Evolutionary conservation across 148 eudicot genomes (phyloP).

Genomic region (Fagopyrum tataricum): DNA sequence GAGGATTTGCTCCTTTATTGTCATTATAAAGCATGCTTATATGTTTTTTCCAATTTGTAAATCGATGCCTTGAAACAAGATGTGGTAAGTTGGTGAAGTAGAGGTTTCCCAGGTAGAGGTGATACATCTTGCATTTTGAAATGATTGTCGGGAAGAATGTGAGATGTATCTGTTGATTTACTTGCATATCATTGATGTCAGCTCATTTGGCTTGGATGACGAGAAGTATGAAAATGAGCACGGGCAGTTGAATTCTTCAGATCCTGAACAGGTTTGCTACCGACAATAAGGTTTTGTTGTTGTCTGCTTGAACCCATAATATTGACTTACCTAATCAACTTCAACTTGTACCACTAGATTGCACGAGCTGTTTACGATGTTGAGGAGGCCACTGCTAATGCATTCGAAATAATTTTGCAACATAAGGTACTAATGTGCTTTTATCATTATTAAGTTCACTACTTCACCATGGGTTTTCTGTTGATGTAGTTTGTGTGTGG

Average conservation of each 20-base stretch:
- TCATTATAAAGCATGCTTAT: not conserved
- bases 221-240: conserved; percentile 74
- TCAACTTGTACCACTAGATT: conserved; percentile 36
- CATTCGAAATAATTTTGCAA: conserved; percentile 66
- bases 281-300: conserved; percentile 11
- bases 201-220: conserved; percentile 78
- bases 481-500: conserved; percentile 18
- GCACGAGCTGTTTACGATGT: conserved; percentile 73
- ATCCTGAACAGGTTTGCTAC: conserved; percentile 63
- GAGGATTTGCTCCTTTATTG: not conserved
- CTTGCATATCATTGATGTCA: conserved; percentile 20
- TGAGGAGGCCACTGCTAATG: conserved; percentile 84
- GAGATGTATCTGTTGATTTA: not conserved
- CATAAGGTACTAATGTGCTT: conserved; percentile 51
- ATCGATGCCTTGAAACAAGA: not conserved
- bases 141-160: not conserved
- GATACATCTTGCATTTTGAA: not conserved
- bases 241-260: conserved; percentile 50
- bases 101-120: not conserved
- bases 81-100: not conserved
- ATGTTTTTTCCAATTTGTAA: not conserved
- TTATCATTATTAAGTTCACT: not conserved
- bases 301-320: not conserved
- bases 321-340: not conserved
- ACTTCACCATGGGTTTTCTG: conserved; percentile 1